A percentile compares a stretch with the other conserved stretches of the same genome.
phyloP scores from a whole-genome alignment of 306 rosid genomes.

The Psophocarpus tetragonolobus region DNA sequence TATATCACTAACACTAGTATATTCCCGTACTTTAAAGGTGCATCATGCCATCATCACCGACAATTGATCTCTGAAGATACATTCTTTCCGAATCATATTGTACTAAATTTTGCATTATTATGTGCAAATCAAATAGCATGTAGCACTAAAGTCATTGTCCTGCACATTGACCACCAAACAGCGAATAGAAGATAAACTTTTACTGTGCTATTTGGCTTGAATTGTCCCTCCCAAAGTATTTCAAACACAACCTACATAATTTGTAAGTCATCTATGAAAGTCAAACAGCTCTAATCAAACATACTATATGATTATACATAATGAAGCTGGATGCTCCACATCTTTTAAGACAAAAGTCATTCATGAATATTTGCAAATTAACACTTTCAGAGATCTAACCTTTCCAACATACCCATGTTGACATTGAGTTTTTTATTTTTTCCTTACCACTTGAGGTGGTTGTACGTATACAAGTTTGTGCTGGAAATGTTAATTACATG shows the following conservation, averaged over 20 bases:
- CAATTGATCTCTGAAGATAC: not conserved
- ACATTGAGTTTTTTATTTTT: not conserved
- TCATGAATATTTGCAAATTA: not conserved
- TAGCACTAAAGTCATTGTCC: not conserved
- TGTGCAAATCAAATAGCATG: not conserved
- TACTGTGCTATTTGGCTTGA: not conserved
- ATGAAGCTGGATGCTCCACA: conserved; percentile 14
- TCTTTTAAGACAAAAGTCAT: conserved; percentile 11
- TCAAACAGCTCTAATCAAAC: conserved; percentile 9
- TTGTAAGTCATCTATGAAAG: not conserved
- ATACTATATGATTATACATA: not conserved
- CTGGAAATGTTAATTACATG: not conserved
- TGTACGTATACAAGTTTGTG: not conserved
- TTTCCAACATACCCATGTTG: not conserved
- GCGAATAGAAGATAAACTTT: not conserved
- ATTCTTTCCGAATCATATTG: not conserved
- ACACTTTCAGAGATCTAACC: not conserved
- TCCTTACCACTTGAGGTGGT: not conserved
- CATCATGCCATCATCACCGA: not conserved
- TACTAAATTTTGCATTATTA: not conserved
- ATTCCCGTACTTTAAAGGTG: not conserved
- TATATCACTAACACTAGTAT: not conserved
- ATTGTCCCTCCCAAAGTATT: not conserved
- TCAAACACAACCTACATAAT: not conserved
- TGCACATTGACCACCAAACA: not conserved